Base-by-base conservation (phyloP, 768 basidiomycete species). In the Roridomyces roridus region DNA sequence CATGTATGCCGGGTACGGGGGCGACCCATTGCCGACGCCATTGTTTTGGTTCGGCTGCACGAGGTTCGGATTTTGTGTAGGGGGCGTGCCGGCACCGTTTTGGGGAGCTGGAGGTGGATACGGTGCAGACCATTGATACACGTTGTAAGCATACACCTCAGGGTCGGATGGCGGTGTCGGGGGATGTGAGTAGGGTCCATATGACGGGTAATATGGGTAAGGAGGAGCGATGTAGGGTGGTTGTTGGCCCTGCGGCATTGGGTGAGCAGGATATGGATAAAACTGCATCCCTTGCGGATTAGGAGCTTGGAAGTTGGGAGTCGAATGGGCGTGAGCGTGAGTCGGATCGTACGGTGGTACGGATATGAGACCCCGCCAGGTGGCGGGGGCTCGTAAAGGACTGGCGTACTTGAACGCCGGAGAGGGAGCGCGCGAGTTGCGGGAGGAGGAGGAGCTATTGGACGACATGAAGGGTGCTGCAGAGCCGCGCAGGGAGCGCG, bases 371-470 rank as follows among this genome's bases (percentile, higher is more conserved):
- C 42, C 64, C 51, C 55, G 28, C 51, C 51, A 35, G 50, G 52
- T 18, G 71, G 71, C 25, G 77, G 68, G 39, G 87, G 85, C 59
- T 92, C 92, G 63, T 92, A 91, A 35, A 92, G 72, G 2, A 85
- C n/a, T 81, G 17, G 91, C 80, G 69, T 86, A 94, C 53, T 81
- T 85, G 74, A 92, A 89, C 25, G 89, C 84, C 3, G 91, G 89
- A 9, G 91, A 92, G 14, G 89, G 78, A 3, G 91, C 87, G 62
- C 90, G 77, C 23, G 89, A 91, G 62, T 82, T 85, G 46, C 88
- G 86, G 17, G 89, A 86, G 66, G 86, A 87, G 35, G 75, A 78
- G 17, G 85, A 81, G 4, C 82, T 82, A 65, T 78, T 83, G 40
- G 71, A 72, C 42, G 57, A 55, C 53, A 78, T 78, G 68, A 82